Base-by-base conservation (phyloP, 192 early-diverging fungal species). In the Entrophospora sp. region DNA sequence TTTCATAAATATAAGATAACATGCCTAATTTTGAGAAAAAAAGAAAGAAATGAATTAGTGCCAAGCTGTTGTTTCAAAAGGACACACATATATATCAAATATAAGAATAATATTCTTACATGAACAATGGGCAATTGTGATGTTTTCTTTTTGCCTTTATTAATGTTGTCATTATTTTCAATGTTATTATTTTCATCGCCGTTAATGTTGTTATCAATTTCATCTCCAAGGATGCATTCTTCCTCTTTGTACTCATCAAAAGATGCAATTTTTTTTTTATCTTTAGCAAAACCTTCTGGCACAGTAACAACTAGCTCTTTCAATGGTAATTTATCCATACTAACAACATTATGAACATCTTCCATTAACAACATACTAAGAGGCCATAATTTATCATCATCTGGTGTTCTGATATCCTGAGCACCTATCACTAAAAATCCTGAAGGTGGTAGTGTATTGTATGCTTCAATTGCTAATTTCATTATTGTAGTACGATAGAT, bases 321-420 rank as follows among this genome's bases (percentile, higher is more conserved):
- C 10, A 89, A 71, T 32, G 77, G 78, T 32, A 89, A 46, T 40
- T 62, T 62, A 16, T 73, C 67, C 28, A 77, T 64, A 6, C 75
- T 78, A 8, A 90, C 76, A 0, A 79, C 83, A 2, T 73, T 68
- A 43, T 85, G 76, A 16, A 91, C 78, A 63, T 91, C 90, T 67
- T 91, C 88, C 36, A 88, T 62, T 4, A 91, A 72, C 1, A 91
- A 72, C 86, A 91, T 83, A 0, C 86, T 74, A 43, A 91, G 51
- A 13, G 90, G 90, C 79, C 84, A 86, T 56, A 91, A 69, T 62
- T 86, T 89, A 16, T 82, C 84, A n/a, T n/a, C n/a, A 14, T 70
- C 73, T 43, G 81, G 72, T 0, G 73, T 66, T 42, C 90, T 77
- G 6, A 88, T 67, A 48, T 91, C 90, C 74, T 89, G 87, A 3